phyloP scores from a whole-genome alignment of 257 asterid species.

The Fraxinus quadrangulata region DNA sequence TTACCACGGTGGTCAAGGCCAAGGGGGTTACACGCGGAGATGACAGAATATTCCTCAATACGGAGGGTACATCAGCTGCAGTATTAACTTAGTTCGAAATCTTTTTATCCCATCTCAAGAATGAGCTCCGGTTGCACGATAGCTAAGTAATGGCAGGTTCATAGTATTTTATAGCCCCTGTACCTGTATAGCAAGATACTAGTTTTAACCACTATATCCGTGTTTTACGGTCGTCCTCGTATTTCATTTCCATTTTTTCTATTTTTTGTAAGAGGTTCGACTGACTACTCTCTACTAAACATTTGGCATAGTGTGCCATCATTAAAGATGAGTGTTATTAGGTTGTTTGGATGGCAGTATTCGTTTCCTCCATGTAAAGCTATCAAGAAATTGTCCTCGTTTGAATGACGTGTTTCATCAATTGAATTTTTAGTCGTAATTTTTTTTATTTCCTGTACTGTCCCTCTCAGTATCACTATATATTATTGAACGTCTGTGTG shows the following conservation, averaged over 20 bases:
- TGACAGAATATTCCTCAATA: slow-evolving; percentile 21
- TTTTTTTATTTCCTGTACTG: neutral
- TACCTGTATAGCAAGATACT: slow-evolving; percentile 30
- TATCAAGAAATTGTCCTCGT: neutral
- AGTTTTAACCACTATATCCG: slow-evolving; percentile 2
- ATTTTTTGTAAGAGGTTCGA: no score
- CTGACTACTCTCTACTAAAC: slow-evolving; percentile 7
- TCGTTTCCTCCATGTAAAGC: neutral
- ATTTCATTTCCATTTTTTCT: neutral
- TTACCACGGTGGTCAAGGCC: slow-evolving; percentile 49
- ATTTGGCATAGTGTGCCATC: slow-evolving; percentile 7
- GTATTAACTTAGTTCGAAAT: slow-evolving; percentile 7
- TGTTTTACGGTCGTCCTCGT: neutral
- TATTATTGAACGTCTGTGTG: neutral
- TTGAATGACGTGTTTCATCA: neutral
- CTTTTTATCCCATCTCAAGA: slow-evolving; percentile 8
- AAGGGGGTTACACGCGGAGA: slow-evolving; percentile 48
- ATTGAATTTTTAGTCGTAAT: neutral
- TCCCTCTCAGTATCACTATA: neutral
- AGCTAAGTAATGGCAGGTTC: slow-evolving; percentile 24
- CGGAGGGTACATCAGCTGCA: slow-evolving; percentile 19
- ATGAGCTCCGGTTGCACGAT: neutral
- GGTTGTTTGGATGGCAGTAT: neutral
- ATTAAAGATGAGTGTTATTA: neutral
- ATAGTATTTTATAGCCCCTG: slow-evolving; percentile 33